Base-by-base conservation (phyloP, 1,284 basidiomycete species). In the Exsudoporus floridanus region DNA sequence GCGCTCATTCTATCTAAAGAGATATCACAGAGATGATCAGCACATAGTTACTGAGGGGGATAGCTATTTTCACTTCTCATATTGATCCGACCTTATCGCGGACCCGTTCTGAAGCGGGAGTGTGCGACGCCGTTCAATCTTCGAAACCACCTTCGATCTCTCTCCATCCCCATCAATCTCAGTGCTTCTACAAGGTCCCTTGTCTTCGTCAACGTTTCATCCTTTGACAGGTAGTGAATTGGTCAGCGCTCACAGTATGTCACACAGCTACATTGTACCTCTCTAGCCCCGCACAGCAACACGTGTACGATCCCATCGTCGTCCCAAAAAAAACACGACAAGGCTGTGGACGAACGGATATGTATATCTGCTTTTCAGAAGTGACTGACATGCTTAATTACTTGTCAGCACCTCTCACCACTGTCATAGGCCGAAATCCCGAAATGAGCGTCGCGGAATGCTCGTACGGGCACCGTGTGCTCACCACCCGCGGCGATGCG, bases 361-460 rank as follows among this genome's bases (percentile, higher is more conserved):
- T 53, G 50, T 48, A 53, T 53, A 49, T 54, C 40, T n/a, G 33
- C 38, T 42, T 52, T 40, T 36, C 34, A 8, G 31, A 38, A 36
- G 28, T 30, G 25, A 13, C 42, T 34, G 30, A 46, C 35, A 52
- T 28, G 50, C 31, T 59, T 48, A 42, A 57, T 57, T 39, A 14
- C 28, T 33, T 45, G 16, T 31, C 28, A 41, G 25, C 34, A 18
- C 13, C 41, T 36, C 19, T 40, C 43, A 33, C 27, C 47, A 25
- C 38, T 39, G 19, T 28, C 34, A 28, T 37, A 38, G 33, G 7
- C 60, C 60, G 47, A 47, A 48, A 42, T 7, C 19, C 55, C 49
- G 53, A 62, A 55, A 50, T 49, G 40, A 66, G 43, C 19, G 49
- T 66, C 61, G 65, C 65, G 63, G 62, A 60, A 66, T 16, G 46